Evolutionary conservation across 768 basidiomycete species (phyloP).

Genomic region (Russula dissimulans): DNA sequence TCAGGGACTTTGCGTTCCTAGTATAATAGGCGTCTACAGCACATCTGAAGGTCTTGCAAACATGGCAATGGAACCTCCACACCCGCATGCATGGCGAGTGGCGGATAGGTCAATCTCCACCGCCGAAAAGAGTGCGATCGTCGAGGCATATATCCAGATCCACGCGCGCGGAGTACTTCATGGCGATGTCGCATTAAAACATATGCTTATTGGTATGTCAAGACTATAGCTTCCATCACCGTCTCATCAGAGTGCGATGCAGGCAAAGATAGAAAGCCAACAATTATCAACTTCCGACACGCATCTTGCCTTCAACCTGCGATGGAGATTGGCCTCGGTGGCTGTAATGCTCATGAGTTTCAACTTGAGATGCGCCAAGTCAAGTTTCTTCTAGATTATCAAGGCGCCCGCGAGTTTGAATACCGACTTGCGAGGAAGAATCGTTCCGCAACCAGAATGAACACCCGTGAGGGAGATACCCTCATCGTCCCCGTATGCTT

Average conservation of each 20-base stretch:
- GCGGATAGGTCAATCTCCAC: slow-evolving; percentile 47
- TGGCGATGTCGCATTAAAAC: slow-evolving; percentile 25
- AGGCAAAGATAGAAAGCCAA: slow-evolving; percentile 34
- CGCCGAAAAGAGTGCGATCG: slow-evolving; percentile 40
- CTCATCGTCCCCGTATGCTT: neutral
- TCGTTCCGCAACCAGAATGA: neutral
- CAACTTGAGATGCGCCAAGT: slow-evolving; percentile 47
- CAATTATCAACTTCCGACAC: slow-evolving; percentile 44
- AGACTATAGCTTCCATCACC: neutral
- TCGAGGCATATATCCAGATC: slow-evolving; percentile 41
- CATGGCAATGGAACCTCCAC: slow-evolving; percentile 47
- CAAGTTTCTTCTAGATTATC: slow-evolving; percentile 43
- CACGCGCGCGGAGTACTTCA: slow-evolving; percentile 29
- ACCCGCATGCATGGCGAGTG: slow-evolving; percentile 50
- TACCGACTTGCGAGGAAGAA: slow-evolving; percentile 2
- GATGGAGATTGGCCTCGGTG: slow-evolving; percentile 28
- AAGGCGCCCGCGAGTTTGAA: slow-evolving; percentile 26
- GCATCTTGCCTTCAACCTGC: slow-evolving; percentile 25
- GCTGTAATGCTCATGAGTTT: slow-evolving; percentile 34
- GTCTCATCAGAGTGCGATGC: neutral
- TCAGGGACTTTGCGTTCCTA: slow-evolving; percentile 46
- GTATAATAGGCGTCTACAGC: slow-evolving; percentile 42
- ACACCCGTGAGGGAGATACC: neutral
- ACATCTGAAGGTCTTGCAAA: slow-evolving; percentile 30
- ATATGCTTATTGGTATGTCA: slow-evolving; percentile 39